Evolutionary conservation across 1,284 basidiomycete species (phyloP).

Genomic region (Rhodofomes roseus): DNA sequence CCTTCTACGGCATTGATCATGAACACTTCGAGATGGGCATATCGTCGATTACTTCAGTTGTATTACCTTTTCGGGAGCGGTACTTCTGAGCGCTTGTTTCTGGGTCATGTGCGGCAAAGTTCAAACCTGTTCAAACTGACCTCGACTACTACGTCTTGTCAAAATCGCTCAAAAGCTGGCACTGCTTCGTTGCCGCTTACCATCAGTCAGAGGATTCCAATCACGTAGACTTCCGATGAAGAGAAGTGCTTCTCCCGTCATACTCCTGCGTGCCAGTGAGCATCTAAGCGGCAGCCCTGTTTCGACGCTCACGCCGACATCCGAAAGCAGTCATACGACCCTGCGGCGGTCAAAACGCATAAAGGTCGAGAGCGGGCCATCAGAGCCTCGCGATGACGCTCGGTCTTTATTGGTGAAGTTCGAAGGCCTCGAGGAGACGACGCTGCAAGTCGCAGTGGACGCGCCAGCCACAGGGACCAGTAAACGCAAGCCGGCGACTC

Average conservation of each 20-base stretch:
- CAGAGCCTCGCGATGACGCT: not conserved
- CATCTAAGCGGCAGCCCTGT: not conserved
- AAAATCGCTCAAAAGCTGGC: too few species aligned
- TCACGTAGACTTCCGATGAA: not conserved
- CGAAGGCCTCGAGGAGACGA: not conserved
- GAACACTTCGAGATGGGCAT: constrained; percentile 1
- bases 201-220: too few species aligned
- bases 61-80: too few species aligned
- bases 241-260: not conserved
- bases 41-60: not conserved
- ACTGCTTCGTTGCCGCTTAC: not conserved
- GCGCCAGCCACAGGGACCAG: constrained; percentile 4
- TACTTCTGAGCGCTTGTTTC: not conserved
- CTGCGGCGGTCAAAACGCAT: not conserved
- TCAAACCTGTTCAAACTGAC: too few species aligned
- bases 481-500: constrained; percentile 3
- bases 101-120: too few species aligned
- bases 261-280: not conserved
- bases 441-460: not conserved
- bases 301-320: not conserved
- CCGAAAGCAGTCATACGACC: not conserved
- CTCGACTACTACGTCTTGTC: too few species aligned
- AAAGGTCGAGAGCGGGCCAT: not conserved
- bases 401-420: not conserved
- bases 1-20: constrained; percentile 2